Base-by-base conservation (phyloP, 1,139 yeast genomes). In the Pichia kudriavzevii region DNA sequence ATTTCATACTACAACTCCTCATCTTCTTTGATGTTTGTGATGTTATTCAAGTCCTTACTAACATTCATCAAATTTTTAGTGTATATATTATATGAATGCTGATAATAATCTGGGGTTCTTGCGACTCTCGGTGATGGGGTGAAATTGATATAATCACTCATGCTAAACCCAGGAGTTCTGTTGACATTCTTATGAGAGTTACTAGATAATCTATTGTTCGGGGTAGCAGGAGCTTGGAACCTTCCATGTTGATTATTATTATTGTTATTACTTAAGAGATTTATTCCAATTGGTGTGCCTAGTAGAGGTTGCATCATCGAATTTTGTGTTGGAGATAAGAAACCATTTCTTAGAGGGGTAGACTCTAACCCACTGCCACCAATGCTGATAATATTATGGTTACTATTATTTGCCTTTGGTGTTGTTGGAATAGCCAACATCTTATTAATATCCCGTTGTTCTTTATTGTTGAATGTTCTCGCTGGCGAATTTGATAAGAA, bases 401-500 rank as follows among this genome's bases (percentile, higher is more conserved):
- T 30, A 15, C 22, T 5, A 21, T 22, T 7, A n/a, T 42, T 34
- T 3, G 50, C 35, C 32, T 52, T 51, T 30, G 67, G 67, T 2
- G 61, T 58, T 11, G 57, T 48, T 18, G 59, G 55, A 21, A 53
- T 40, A 29, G 36, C 28, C 30, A 30, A 27, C 2, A 36, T 20
- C 17, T 36, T 35, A 18, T 12, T 32, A 26, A 26, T 7, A 5
- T 40, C 40, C 11, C 47, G 35, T 13, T 30, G 32, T 14, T 32
- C 45, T 22, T 38, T 41, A 10, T 41, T 36, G 15, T 53, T 46
- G 1, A 79, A 78, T 0, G 88, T 85, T 37, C 55, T 44, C 0
- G 91, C 79, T 1, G 95, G 95, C 3, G 94, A 81, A 4, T 93
- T 81, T 4, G 94, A 94, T 48, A 84, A 65, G 55, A 74, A 84